phyloP scores from a whole-genome alignment of 495 filamentous ascomycete genomes.

The Talaromyces thailandensis region DNA sequence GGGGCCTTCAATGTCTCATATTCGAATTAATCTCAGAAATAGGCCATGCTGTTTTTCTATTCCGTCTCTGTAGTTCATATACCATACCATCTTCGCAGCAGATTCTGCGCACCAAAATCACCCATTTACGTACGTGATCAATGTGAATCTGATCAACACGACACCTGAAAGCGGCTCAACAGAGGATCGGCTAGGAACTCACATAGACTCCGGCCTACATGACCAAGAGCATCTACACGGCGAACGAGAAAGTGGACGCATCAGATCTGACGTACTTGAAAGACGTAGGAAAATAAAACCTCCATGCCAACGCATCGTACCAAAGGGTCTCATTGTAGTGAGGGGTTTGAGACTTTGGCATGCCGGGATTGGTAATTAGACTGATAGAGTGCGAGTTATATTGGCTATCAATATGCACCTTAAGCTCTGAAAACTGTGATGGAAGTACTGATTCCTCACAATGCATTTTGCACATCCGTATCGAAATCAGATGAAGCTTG shows the following conservation, averaged over 20 bases:
- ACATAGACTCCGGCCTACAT: slow-evolving; percentile 21
- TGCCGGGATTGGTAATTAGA: slow-evolving; percentile 49
- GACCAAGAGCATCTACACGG: slow-evolving; percentile 40
- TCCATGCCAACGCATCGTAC: slow-evolving; percentile 39
- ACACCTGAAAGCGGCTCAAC: slow-evolving; percentile 47
- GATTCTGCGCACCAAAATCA: slow-evolving; percentile 44
- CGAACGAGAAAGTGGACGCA: slow-evolving; percentile 40
- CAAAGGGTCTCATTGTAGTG: slow-evolving; percentile 44
- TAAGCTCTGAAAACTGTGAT: slow-evolving; percentile 4
- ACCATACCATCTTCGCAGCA: no score
- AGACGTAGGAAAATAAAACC: slow-evolving; percentile 24
- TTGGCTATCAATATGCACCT: slow-evolving; percentile 39
- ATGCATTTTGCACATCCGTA: slow-evolving; percentile 38
- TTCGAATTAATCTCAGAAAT: slow-evolving; percentile 11
- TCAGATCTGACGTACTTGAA: slow-evolving; percentile 32
- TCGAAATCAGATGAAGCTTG: slow-evolving; percentile 39
- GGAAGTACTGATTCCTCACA: not conserved
- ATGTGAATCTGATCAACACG: slow-evolving; percentile 44
- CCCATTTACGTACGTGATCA: slow-evolving; percentile 47
- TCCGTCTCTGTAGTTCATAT: slow-evolving; percentile 8
- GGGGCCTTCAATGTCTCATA: not conserved
- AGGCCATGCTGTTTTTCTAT: slow-evolving; percentile 18
- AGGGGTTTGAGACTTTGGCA: slow-evolving; percentile 56
- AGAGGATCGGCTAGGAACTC: slow-evolving; percentile 53
- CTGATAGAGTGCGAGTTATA: slow-evolving; percentile 31